Conservation (phyloP, 495 filamentous ascomycete genomes). For the Astrothelium subdiscretum region DNA sequence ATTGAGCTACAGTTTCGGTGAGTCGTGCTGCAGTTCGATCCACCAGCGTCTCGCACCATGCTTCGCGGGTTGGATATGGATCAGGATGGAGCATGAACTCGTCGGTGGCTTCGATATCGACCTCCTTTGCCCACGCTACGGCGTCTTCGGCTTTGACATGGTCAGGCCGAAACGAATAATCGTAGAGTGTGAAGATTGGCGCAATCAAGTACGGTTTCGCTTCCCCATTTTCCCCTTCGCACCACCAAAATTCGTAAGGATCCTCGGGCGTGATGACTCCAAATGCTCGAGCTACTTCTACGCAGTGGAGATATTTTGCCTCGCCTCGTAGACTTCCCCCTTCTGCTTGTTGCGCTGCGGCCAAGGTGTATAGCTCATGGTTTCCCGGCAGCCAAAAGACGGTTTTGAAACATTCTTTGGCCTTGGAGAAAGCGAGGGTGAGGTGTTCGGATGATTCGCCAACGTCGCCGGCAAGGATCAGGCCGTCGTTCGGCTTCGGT, state of each 20-base stretch:
- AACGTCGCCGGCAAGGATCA: conserved; percentile 30
- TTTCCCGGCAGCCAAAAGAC: conserved; percentile 33
- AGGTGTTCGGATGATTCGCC: conserved; percentile 27
- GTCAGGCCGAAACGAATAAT: conserved; percentile 29
- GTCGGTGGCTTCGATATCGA: conserved; percentile 28
- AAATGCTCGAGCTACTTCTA: conserved; percentile 22
- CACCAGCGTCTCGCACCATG: conserved; percentile 27
- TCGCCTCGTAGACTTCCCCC: conserved; percentile 20
- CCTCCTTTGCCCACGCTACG: conserved; percentile 28
- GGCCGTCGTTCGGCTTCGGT: conserved; percentile 22
- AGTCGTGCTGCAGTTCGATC: conserved; percentile 21
- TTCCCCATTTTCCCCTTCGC: conserved; percentile 19
- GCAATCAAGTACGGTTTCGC: conserved; percentile 22
- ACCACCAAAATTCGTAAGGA: conserved; percentile 27
- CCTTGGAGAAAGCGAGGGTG: conserved; percentile 22
- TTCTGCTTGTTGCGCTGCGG: conserved; percentile 17
- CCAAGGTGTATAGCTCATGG: conserved; percentile 30
- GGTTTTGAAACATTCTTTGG: conserved; percentile 23
- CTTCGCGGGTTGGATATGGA: conserved; percentile 23
- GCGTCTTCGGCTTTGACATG: conserved; percentile 23
- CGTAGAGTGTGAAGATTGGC: conserved; percentile 32
- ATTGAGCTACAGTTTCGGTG: conserved; percentile 9
- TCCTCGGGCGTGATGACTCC: conserved; percentile 31
- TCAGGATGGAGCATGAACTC: conserved; percentile 27
- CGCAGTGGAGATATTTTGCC: conserved; percentile 28